Base-by-base conservation (phyloP, 495 filamentous ascomycete genomes). In the Neurospora hispaniola region DNA sequence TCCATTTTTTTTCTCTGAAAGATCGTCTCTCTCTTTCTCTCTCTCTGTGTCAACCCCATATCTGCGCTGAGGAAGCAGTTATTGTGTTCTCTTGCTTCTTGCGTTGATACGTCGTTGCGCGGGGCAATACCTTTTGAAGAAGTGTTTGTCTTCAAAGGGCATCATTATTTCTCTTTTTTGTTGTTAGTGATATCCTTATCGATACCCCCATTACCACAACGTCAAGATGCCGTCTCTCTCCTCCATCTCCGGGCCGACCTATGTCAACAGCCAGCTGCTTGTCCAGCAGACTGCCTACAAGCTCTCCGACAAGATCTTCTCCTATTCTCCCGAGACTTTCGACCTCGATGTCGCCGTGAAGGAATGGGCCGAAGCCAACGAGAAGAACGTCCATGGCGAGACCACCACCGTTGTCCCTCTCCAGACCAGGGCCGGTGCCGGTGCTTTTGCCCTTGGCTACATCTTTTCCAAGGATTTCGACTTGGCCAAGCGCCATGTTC, bases 401-500 rank as follows among this genome's bases (percentile, higher is more conserved):
- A 81, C 89, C 76, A 93, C 96, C 44, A 84, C 88, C 5, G 88
- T 98, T 66, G 85, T 92, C 72, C 82, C 92, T 5, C 88, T 98
- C 82, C 91, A 99, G 83, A 96, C 92, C 68, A 88, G 96, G 59
- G 87, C 92, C 71, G 96, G 96, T 75, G 96, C 96, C 62, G 96
- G 93, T 62, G 91, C 92, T 77, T 92, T 98, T 80, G 93, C 96
- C 42, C 87, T 99, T 69, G 96, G 96, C 73, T 99, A 99, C 82
- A 91, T 98, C 77, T 99, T 98, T 85, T 97, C 94, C 42, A 92
- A 92, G 78, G 96, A 99, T 81, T 97, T 95, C 75, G 93, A 97
- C 79, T 80, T 96, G 74, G 90, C 88, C 87, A 98, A 96, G 86
- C 90, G 93, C 75, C 89, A 96, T 81, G 87, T 97, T 42, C 94